Base-by-base conservation (phyloP, 768 basidiomycete species). In the Hygrocybe punicea region DNA sequence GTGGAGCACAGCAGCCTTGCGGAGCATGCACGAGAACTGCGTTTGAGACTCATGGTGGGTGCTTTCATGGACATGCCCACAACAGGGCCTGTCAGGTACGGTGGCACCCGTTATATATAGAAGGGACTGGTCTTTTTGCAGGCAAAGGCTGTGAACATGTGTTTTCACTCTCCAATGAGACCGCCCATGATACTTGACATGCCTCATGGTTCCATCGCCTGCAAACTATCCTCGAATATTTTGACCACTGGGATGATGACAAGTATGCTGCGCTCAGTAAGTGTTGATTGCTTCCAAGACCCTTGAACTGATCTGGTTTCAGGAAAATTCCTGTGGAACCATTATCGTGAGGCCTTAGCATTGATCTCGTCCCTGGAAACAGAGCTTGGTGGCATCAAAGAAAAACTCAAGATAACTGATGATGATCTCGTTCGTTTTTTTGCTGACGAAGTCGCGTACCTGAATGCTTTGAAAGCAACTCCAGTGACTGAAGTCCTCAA, bases 1-100 rank as follows among this genome's bases (percentile, higher is more conserved):
- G 25, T 72, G 8, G 44, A 25, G 6, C 57, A 56, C 4, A 69
- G 64, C 53, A 23, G 56, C 0, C 58, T 71, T 2, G 65, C 55
- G 1, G 5, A 25, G 10, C 16, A 17, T 14, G 66, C 60, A 16
- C 44, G 53, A 17, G 23, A 49, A 37, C 51, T 58, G 1, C 10
- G 37, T 4, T 62, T 53, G 36, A 51, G 45, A 6, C 51, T 56
- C 13, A 58, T 63, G 8, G 50, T 65, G 2, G 60, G 60, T 4
- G 45, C 60, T 14, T 69, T 46, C 67, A 69, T 54, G 62, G 65
- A 6, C 62, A 69, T 48, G 59, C 60, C 0, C 63, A 67, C 40
- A 65, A 62, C 29, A 44, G 59, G 6, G 33, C 29, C 0, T 71
- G 67, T 29, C 70, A 70, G 50, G 54, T 67, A 1, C 24, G 13